Conservation (phyloP, 192 early-diverging fungal species). For the Chytriomyces hyalinus region DNA sequence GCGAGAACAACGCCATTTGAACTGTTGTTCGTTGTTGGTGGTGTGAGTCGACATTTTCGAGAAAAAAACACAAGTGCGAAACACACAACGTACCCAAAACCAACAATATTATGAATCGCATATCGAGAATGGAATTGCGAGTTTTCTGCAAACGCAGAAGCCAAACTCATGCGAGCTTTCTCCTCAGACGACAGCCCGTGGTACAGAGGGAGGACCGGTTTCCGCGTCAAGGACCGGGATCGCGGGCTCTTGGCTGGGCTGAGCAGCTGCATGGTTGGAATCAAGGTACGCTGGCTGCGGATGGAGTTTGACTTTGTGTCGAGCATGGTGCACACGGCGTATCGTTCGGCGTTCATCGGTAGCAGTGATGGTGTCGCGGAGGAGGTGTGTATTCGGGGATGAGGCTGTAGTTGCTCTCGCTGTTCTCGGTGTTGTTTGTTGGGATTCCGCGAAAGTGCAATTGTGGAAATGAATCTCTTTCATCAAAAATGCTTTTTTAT, state of each 20-base stretch:
- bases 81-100: conserved; percentile 27
- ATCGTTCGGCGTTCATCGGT: too few relatives aligned
- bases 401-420: too few relatives aligned
- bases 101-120: conserved; percentile 18
- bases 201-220: not conserved
- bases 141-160: conserved; percentile 7
- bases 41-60: too few relatives aligned
- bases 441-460: too few relatives aligned
- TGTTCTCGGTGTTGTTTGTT: too few relatives aligned
- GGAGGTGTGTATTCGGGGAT: too few relatives aligned
- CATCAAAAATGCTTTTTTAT: too few relatives aligned
- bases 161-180: conserved; percentile 9
- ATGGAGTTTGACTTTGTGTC: not conserved
- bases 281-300: not conserved
- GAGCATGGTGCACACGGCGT: not conserved
- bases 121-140: not conserved
- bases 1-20: conserved; percentile 39
- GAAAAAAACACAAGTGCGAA: too few relatives aligned
- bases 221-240: not conserved
- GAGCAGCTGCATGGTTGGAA: not conserved
- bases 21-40: not conserved
- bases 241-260: not conserved
- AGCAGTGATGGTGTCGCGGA: too few relatives aligned
- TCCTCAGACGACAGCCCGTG: not conserved
- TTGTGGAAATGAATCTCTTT: too few relatives aligned